Percentiles rank a stretch among this genome's conserved stretches.
phyloP scores from a whole-genome alignment of 108 stramenopile species.

The Pseudonitzschia multiseries region DNA sequence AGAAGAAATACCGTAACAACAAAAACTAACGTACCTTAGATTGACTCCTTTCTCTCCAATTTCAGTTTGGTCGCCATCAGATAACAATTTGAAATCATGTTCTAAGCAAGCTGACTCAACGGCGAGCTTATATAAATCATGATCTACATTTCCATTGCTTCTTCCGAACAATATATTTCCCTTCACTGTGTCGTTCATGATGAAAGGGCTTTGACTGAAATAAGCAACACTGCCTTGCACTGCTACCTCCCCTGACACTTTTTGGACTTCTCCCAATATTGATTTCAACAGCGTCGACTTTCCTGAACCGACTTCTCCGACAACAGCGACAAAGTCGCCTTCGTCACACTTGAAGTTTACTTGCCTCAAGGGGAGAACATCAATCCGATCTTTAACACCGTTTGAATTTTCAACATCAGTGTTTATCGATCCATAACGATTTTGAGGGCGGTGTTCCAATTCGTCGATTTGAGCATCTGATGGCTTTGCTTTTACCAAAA shows the following conservation, averaged over 20 bases:
- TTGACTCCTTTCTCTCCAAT: constrained; percentile 86
- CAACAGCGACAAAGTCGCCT: constrained; percentile 85
- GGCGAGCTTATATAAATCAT: constrained; percentile 68
- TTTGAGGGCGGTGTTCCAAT: neutral
- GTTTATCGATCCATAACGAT: constrained; percentile 18
- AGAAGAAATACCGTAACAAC: neutral
- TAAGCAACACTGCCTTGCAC: constrained; percentile 53
- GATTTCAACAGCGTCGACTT: constrained; percentile 82
- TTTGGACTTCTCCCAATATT: constrained; percentile 78
- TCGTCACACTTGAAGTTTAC: constrained; percentile 50
- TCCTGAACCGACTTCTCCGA: constrained; percentile 86
- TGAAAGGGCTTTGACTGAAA: constrained; percentile 84
- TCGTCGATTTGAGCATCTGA: constrained; percentile 49
- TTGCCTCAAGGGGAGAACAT: constrained; percentile 54
- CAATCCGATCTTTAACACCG: constrained; percentile 1
- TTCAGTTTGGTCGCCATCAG: constrained; percentile 90
- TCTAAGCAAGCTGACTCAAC: constrained; percentile 65
- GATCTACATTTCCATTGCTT: constrained; percentile 31
- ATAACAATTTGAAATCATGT: constrained; percentile 70
- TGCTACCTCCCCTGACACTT: constrained; percentile 47
- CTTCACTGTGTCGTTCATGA: constrained; percentile 86
- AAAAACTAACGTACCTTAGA: constrained; percentile 6
- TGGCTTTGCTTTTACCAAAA: constrained; percentile 44
- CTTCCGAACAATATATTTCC: constrained; percentile 45
- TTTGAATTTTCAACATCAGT: neutral